Evolutionary conservation across 164 flowering plant species (phyloP).

Genomic region (Chimonanthus praecox): DNA sequence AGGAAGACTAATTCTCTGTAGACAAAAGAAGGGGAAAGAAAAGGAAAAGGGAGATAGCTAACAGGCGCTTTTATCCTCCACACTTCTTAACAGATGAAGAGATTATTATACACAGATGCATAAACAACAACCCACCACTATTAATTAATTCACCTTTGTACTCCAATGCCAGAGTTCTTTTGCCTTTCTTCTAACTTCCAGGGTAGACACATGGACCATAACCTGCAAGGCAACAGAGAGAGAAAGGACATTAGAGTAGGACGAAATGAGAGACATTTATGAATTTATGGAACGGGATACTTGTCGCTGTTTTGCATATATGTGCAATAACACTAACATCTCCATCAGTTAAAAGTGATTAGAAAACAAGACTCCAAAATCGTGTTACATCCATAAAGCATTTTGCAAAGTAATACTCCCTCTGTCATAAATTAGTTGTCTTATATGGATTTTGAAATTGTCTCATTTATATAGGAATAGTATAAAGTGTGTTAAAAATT

Average conservation of each 20-base stretch:
- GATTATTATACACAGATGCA: background rate
- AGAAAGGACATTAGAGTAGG: background rate
- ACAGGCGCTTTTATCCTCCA: background rate
- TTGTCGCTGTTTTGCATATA: background rate
- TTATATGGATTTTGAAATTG: too few species aligned
- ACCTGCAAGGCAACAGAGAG: conserved; percentile 21
- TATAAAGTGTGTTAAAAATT: too few species aligned
- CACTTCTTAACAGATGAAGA: background rate
- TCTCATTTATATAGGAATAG: too few species aligned
- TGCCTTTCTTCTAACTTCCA: conserved; percentile 15
- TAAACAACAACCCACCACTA: background rate
- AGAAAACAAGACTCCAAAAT: background rate
- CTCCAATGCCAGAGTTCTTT: background rate
- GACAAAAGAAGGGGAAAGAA: background rate
- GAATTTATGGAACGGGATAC: background rate
- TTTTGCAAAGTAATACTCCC: background rate
- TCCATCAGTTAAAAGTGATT: background rate
- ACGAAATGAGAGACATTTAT: background rate
- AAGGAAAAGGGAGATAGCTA: background rate
- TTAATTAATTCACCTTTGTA: background rate
- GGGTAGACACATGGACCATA: conserved; percentile 35
- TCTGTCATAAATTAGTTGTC: background rate
- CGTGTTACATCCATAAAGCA: background rate
- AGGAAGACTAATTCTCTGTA: background rate
- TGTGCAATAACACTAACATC: background rate